Base-by-base conservation (phyloP, 2,329 filamentous ascomycete species). In the Eurotiales sp. region DNA sequence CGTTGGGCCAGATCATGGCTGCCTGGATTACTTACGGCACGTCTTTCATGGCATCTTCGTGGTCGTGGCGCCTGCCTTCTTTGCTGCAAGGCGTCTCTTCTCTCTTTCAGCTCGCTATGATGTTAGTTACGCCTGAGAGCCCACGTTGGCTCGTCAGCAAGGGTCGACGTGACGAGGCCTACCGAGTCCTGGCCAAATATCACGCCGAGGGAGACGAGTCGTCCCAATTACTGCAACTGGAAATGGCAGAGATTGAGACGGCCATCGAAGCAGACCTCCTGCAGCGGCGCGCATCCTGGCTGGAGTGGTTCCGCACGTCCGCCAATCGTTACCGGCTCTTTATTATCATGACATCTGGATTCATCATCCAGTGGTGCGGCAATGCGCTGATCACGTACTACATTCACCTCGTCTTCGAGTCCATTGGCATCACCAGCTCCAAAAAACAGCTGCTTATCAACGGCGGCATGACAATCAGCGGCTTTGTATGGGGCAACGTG, bases 201-300 rank as follows among this genome's bases (percentile, higher is more conserved):
- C 75, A 79, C 55, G 77, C 77, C 15, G 79, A 81, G 58, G 79
- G 77, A 2, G 71, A 81, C 45, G 60, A 60, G 6, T 63, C 72
- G 29, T 80, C 77, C 0, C 66, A 75, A 11, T 73, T 83, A 11
- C 79, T 84, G 22, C 72, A 75, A 46, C 80, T 79, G 8, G 83
- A 86, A 59, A 78, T 84, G 59, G 75, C 75, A 0, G 80, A 85
- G 62, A 85, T 86, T 56, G 70, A 77, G 45, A 73, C 76, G 3
- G 80, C 81, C 0, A 77, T 84, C 58, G 72, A 74, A 25, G 59
- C 80, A 1, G 80, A 84, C 60, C 66, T 77, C 49, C 78, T 84
- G 54, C 21, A 36, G n/a, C 65, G 74, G 41, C 37, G 40, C 37
- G 17, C 29, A 22, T 41, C 23, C 19, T 52, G 50, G 50, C 11